Evolutionary conservation across 441 rosid species (phyloP).

Genomic region (Euphorbia schlechtendalii): DNA sequence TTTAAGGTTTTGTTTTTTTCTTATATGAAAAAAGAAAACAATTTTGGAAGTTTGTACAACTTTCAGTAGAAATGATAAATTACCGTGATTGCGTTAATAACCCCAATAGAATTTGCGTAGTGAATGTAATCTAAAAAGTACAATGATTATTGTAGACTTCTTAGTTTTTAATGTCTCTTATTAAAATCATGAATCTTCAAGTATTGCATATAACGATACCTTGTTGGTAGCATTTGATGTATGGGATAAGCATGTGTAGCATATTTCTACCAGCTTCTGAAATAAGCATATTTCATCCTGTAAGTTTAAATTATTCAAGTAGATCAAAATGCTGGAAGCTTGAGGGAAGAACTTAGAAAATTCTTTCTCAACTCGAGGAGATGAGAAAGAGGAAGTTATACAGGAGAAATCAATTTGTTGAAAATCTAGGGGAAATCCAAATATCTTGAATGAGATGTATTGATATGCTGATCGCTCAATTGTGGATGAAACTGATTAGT

Average conservation of each 20-base stretch:
- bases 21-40: not conserved
- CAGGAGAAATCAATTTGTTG: slow-evolving; percentile 67
- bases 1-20: not conserved
- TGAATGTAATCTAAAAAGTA: not conserved
- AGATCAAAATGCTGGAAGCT: slow-evolving; percentile 66
- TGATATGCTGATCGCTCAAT: slow-evolving; percentile 31
- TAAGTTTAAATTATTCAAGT: slow-evolving; percentile 26
- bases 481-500: slow-evolving; percentile 69
- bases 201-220: too few species aligned
- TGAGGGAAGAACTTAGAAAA: slow-evolving; percentile 70
- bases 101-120: not conserved
- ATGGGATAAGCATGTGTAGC: too few species aligned
- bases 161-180: not conserved
- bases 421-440: slow-evolving; percentile 52
- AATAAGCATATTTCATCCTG: not conserved
- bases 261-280: not conserved
- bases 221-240: too few species aligned
- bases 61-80: too few species aligned
- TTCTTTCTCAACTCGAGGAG: slow-evolving; percentile 83
- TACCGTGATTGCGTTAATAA: not conserved
- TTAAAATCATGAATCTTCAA: not conserved
- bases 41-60: not conserved
- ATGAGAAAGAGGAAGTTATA: slow-evolving; percentile 73
- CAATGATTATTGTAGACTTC: too few species aligned
- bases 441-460: slow-evolving; percentile 49